phyloP scores from a whole-genome alignment of 2,329 filamentous ascomycete genomes.

The Xylariaceae sp. region DNA sequence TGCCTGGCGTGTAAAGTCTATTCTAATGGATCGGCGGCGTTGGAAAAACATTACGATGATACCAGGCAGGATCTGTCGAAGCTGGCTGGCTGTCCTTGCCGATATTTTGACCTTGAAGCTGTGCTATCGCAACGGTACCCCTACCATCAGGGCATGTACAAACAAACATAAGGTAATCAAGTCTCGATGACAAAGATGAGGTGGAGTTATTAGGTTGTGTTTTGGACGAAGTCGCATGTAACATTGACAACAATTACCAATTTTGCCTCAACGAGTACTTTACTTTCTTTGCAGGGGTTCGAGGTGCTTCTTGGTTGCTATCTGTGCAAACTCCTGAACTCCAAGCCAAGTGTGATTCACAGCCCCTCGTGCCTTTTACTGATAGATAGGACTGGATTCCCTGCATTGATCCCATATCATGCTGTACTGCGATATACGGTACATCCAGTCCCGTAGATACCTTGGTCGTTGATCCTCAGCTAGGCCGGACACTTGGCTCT shows the following conservation, averaged over 20 bases:
- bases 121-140: neutral
- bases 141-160: constrained; percentile 6
- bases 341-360: neutral
- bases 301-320: neutral
- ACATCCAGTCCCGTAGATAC: neutral
- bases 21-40: constrained; percentile 28
- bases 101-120: neutral
- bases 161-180: constrained; percentile 10
- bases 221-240: constrained; percentile 11
- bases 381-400: neutral
- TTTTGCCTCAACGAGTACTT: neutral
- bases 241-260: constrained; percentile 1
- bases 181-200: constrained; percentile 6
- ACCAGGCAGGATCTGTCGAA: neutral
- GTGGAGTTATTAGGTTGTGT: constrained; percentile 11
- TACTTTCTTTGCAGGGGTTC: neutral
- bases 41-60: constrained; percentile 8
- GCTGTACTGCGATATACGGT: neutral
- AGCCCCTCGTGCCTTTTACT: neutral
- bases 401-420: constrained; percentile 7
- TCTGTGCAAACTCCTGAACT: neutral
- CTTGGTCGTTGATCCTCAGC: neutral
- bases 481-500: neutral
- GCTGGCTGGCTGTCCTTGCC: neutral
- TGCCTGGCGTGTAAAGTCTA: constrained; percentile 24